Conservation (phyloP, 441 rosid genomes). For the Gossypium davidsonii region DNA sequence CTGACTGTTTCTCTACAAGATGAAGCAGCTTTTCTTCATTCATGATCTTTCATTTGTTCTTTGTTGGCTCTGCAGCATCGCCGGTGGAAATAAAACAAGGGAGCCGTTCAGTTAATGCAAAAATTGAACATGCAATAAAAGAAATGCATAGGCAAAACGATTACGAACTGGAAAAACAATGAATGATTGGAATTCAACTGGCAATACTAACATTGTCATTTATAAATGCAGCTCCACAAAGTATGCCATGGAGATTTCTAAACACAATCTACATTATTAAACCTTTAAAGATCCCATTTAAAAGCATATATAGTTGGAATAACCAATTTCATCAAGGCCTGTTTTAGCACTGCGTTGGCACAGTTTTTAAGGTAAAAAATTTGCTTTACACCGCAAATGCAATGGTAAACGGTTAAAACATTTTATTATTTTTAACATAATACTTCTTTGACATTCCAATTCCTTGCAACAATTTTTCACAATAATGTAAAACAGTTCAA, state of each 20-base stretch:
- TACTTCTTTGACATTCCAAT: background rate
- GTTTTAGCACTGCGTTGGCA: too few species aligned
- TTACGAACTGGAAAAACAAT: background rate
- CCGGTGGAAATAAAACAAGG: background rate
- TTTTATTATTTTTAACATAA: background rate
- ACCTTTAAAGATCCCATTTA: background rate
- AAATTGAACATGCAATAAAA: background rate
- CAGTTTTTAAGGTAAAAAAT: too few species aligned
- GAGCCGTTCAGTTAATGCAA: background rate
- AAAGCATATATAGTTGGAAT: too few species aligned
- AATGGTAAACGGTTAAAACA: background rate
- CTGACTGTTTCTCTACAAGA: background rate
- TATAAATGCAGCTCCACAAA: background rate
- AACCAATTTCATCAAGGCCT: background rate
- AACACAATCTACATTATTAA: background rate
- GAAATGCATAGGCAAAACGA: background rate
- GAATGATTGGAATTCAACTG: background rate
- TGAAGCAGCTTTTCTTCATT: conserved; percentile 3
- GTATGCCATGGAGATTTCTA: background rate
- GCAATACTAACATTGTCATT: background rate
- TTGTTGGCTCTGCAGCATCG: background rate
- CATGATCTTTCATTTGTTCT: background rate
- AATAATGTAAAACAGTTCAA: too few species aligned
- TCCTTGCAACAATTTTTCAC: background rate
- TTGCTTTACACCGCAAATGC: background rate